phyloP scores from a whole-genome alignment of 345 rosid species.

The Hibiscus syriacus region DNA sequence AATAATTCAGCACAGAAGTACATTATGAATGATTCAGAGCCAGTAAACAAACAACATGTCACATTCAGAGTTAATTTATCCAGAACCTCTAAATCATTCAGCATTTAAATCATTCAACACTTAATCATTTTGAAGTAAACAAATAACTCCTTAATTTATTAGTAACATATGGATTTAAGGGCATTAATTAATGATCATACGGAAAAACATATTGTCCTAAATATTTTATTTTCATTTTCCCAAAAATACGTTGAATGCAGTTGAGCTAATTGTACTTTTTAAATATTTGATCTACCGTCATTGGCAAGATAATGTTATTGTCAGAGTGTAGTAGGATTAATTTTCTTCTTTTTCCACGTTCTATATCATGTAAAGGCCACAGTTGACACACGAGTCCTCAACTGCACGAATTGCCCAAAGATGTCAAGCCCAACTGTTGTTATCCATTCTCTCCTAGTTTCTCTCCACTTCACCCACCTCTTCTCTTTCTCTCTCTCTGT shows the following conservation, averaged over 20 bases:
- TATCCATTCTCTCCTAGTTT: too few relatives aligned
- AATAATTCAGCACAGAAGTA: too few relatives aligned
- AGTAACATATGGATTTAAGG: neutral
- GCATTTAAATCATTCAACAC: too few relatives aligned
- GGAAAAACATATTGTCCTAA: neutral
- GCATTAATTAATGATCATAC: neutral
- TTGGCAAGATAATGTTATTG: neutral
- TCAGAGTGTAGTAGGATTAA: neutral
- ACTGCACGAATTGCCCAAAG: neutral
- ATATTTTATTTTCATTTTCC: neutral
- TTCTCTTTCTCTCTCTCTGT: too few relatives aligned
- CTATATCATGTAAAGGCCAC: neutral
- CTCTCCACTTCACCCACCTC: too few relatives aligned
- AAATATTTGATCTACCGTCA: neutral
- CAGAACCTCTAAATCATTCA: too few relatives aligned
- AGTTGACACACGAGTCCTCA: neutral
- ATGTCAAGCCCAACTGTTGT: neutral
- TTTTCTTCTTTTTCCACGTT: neutral
- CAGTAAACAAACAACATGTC: too few relatives aligned
- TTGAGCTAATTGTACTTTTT: conserved; percentile 1
- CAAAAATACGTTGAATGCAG: neutral
- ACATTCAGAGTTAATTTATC: too few relatives aligned
- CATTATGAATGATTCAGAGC: too few relatives aligned
- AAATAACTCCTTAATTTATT: too few relatives aligned
- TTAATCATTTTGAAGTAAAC: too few relatives aligned